Percentiles rank a stretch among this genome's conserved stretches.
phyloP scores from a whole-genome alignment of 1,139 yeast genomes.

The Pichia sp. region DNA sequence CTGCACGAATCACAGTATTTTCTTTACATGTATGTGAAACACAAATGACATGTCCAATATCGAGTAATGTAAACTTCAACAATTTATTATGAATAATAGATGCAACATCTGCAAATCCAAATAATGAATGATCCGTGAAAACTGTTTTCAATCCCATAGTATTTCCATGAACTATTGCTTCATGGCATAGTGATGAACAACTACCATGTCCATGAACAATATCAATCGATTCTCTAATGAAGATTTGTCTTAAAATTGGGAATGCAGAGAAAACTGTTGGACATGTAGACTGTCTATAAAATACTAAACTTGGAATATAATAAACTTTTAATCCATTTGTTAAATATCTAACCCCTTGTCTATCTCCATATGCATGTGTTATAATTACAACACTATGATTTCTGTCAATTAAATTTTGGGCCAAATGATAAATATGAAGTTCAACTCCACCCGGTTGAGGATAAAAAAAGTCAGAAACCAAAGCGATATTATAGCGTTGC shows the following conservation, averaged over 20 bases:
- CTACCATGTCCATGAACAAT: slow-evolving; percentile 96
- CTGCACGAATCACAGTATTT: slow-evolving; percentile 84
- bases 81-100: slow-evolving; percentile 83
- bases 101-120: slow-evolving; percentile 86
- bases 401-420: slow-evolving; percentile 68
- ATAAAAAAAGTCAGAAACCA: slow-evolving; percentile 84
- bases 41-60: slow-evolving; percentile 88
- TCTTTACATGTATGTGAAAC: slow-evolving; percentile 97
- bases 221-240: slow-evolving; percentile 78
- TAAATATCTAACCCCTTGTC: slow-evolving; percentile 74
- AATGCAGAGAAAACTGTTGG: slow-evolving; percentile 88
- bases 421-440: slow-evolving; percentile 81
- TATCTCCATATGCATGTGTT: slow-evolving; percentile 80
- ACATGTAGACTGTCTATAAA: slow-evolving; percentile 76
- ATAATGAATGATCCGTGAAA: slow-evolving; percentile 91
- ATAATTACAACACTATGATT: slow-evolving; percentile 92
- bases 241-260: slow-evolving; percentile 78
- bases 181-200: slow-evolving; percentile 79
- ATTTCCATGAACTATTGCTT: slow-evolving; percentile 82
- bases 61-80: slow-evolving; percentile 75
- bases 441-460: slow-evolving; percentile 99
- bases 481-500: slow-evolving; percentile 11
- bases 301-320: slow-evolving; percentile 75
- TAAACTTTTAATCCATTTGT: slow-evolving; percentile 92
- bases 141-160: slow-evolving; percentile 92